phyloP scores from a whole-genome alignment of 2,329 filamentous ascomycete species.

The Colletotrichum spinosum region DNA sequence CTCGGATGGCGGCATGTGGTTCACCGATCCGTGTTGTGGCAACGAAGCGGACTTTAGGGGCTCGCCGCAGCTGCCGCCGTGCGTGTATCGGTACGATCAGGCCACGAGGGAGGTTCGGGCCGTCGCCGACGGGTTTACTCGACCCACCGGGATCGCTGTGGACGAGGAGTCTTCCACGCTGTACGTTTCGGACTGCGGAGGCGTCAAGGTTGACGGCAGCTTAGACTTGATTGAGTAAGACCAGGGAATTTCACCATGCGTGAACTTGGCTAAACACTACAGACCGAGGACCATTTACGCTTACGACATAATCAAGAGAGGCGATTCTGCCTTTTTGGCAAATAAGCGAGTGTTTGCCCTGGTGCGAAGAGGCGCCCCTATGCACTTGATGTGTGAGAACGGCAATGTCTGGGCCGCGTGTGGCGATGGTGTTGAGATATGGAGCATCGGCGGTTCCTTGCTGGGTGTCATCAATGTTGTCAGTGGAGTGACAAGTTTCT shows the following conservation, averaged over 20 bases:
- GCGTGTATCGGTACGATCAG: slow-evolving; percentile 60
- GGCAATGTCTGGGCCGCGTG: slow-evolving; percentile 62
- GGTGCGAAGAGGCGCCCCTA: slow-evolving; percentile 57
- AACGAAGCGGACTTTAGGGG: slow-evolving; percentile 58
- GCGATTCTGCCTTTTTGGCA: slow-evolving; percentile 53
- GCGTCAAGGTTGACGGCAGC: slow-evolving; percentile 9
- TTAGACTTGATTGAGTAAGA: slow-evolving; percentile 39
- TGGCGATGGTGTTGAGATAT: slow-evolving; percentile 63
- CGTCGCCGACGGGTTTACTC: slow-evolving; percentile 58
- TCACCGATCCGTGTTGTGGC: slow-evolving; percentile 60
- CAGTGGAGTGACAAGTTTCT: slow-evolving; percentile 57
- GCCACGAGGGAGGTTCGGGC: slow-evolving; percentile 55
- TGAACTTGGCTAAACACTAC: neutral
- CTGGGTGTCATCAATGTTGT: slow-evolving; percentile 55
- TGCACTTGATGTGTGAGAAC: slow-evolving; percentile 54
- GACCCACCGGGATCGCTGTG: slow-evolving; percentile 56
- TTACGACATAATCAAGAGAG: slow-evolving; percentile 56
- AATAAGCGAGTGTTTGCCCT: slow-evolving; percentile 66
- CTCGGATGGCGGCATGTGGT: slow-evolving; percentile 58
- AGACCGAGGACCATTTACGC: slow-evolving; percentile 57
- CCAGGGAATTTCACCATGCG: neutral
- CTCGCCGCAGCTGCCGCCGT: slow-evolving; percentile 56
- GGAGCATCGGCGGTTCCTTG: slow-evolving; percentile 55
- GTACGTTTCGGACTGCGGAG: slow-evolving; percentile 57
- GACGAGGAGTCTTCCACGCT: slow-evolving; percentile 51